Evolutionary conservation across 1,284 basidiomycete genomes (phyloP), one percentile per base, ranked within the genome.

Genomic region (Cryptococcus wingfieldii): DNA sequence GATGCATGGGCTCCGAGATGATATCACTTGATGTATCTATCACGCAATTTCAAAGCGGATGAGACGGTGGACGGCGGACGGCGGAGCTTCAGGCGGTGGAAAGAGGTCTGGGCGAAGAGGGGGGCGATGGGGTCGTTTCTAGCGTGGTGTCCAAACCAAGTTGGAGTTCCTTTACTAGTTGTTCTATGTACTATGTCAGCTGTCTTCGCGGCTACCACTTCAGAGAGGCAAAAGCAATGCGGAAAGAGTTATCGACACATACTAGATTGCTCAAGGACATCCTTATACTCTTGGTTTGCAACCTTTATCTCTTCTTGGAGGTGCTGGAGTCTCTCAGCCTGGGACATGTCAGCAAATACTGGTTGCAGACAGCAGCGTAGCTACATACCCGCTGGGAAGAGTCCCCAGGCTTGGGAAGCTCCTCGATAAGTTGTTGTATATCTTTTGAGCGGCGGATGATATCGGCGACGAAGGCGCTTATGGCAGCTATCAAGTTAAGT

Each of bases 361-460:
- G 44, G 2, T 48, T 5, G 25, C 16, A 38, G n/a, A 18, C 8
- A 10, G 37, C 13, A 49, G 14, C 23, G 45, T 13, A 12, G 16
- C 23, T 4, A 67, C 70, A 61, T 47, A 75, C 74, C 37, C 71
- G 50, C 1, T 50, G 55, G 0, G 51, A 60, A 39, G 66, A 69
- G 50, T 72, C 69, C 38, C 69, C 71, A 45, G 70, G 72, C 31
- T 63, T 67, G 2, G 76, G 76, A 49, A 77, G 53, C 3, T 67
- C 69, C 3, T 60, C 63, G 41, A 75, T 71, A 38, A 77, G 66
- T 12, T 55, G 50, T 53, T 77, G 69, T 23, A 76, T 64, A 55
- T 76, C 72, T 59, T 76, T 75, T 1, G 72, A 69, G 44, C 74
- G 64, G 19, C 63, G 59, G 3, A 75, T 63, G 28, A 77, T 70